These are phyloP conservation scores for Cymbopogon citratus DNA, from an alignment of 176 grass and related monocot genomes.

Conservation along the genomic window DNA sequence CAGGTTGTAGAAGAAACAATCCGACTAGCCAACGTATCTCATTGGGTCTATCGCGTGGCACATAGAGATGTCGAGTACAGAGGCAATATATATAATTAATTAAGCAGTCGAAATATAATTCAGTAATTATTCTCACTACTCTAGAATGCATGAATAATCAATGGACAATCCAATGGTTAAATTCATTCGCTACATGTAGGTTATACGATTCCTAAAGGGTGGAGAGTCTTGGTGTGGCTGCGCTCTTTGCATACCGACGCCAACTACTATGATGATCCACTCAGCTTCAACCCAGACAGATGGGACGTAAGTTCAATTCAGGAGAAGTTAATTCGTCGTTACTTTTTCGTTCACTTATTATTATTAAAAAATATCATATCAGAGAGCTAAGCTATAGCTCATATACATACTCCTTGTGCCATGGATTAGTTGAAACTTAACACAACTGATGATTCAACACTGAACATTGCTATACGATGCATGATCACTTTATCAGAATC, in stretches of 20 bases:
- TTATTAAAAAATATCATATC: neutral
- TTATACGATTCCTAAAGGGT: slow-evolving; percentile 36
- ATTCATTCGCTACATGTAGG: neutral
- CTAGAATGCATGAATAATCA: neutral
- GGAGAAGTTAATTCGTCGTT: too few species aligned
- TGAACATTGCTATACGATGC: neutral
- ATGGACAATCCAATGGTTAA: neutral
- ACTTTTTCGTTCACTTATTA: neutral
- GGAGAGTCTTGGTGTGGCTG: slow-evolving; percentile 40
- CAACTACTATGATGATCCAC: slow-evolving; percentile 24
- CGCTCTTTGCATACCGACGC: slow-evolving; percentile 33
- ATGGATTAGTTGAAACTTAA: too few species aligned
- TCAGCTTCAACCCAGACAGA: slow-evolving; percentile 41
- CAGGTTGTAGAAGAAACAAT: slow-evolving; percentile 32
- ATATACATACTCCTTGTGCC: too few species aligned
- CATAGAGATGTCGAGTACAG: slow-evolving; percentile 28
- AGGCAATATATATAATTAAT: slow-evolving; percentile 15
- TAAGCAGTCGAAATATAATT: neutral
- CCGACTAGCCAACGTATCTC: neutral
- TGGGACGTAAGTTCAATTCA: slow-evolving; percentile 26
- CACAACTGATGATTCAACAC: too few species aligned
- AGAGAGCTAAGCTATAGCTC: too few species aligned
- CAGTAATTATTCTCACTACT: neutral
- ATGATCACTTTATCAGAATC: neutral
- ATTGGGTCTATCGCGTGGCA: neutral